Base-by-base conservation (phyloP, 495 filamentous ascomycete species). In the Gamarada debralockiae region DNA sequence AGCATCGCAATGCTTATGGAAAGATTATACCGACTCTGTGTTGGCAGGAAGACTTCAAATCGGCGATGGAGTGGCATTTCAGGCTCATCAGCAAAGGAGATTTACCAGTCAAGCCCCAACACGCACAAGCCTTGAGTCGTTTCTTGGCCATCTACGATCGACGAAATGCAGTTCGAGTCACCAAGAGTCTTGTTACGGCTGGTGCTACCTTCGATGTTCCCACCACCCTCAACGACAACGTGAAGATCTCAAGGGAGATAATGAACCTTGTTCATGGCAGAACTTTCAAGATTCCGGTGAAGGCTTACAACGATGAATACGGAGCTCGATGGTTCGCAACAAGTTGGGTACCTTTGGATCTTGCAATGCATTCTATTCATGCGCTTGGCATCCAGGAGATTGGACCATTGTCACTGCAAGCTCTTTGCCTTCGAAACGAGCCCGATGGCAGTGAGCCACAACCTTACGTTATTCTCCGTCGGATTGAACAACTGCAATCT, bases 291-390 rank as follows among this genome's bases (percentile, higher is more conserved):
- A 47, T 65, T 9, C 10, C 25, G 18, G 55, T 29, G 38, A 66
- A 59, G 42, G 53, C 42, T 7, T 72, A 83, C 53, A 79, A 74
- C 56, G 87, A 91, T 63, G 66, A 71, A 2, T 73, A 90, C 42
- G 85, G 83, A 15, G 85, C 88, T 14, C 75, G 83, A 50, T 71
- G 87, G 57, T 85, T 92, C 57, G 87, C 87, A 4, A 91, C 87
- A 15, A 77, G 67, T 18, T 77, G 83, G 51, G 73, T 90, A 24
- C 76, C 77, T 3, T 67, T 92, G 15, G 78, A 89, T 37, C 73
- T 77, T 42, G 76, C 87, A 17, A 77, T 91, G 22, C 75, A 74
- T 34, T 73, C 80, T 0, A 67, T 93, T 21, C 73, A 72, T 34
- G 80, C 84, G 59, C 75, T 92, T 47, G 81, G 82, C 2, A 70